phyloP scores from a whole-genome alignment of 75 land plant species.

The Pinus tabuliformis region DNA sequence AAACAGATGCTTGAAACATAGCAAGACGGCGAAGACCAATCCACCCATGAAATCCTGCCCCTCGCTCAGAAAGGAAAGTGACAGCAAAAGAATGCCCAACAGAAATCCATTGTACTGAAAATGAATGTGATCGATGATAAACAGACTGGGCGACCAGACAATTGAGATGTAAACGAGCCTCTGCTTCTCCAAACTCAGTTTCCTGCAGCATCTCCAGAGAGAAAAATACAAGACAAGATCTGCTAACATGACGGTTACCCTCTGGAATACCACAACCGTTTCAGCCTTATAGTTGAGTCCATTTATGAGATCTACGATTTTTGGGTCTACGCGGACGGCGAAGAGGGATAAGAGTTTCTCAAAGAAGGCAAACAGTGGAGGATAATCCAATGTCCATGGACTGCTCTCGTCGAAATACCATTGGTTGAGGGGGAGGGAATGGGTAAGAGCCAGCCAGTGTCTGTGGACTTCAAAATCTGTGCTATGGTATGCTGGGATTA shows the following conservation, averaged over 20 bases:
- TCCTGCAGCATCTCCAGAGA: slow-evolving; percentile 26
- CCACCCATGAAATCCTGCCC: slow-evolving; percentile 83
- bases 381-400: slow-evolving; percentile 93
- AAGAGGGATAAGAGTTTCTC: slow-evolving; percentile 59
- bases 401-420: slow-evolving; percentile 85
- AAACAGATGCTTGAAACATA: slow-evolving; percentile 93
- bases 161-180: slow-evolving; percentile 47
- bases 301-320: slow-evolving; percentile 34
- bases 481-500: slow-evolving; percentile 82
- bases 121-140: slow-evolving; percentile 91
- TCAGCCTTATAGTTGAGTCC: slow-evolving; percentile 34
- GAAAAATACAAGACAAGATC: slow-evolving; percentile 60
- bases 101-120: slow-evolving; percentile 95
- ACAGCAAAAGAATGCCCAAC: slow-evolving; percentile 70
- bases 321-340: slow-evolving; percentile 59
- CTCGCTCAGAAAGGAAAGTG: slow-evolving; percentile 61
- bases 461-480: slow-evolving; percentile 96
- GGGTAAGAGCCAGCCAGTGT: slow-evolving; percentile 89
- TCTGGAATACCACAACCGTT: slow-evolving; percentile 55
- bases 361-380: slow-evolving; percentile 89
- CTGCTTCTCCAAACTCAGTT: slow-evolving; percentile 12
- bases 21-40: slow-evolving; percentile 57
- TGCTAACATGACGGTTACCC: slow-evolving; percentile 50
- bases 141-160: slow-evolving; percentile 70
- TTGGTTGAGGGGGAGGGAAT: slow-evolving; percentile 69